These are phyloP conservation scores for Cyphellophora europaea DNA, from an alignment of 2,329 filamentous ascomycete genomes.

Conservation along the genomic window DNA sequence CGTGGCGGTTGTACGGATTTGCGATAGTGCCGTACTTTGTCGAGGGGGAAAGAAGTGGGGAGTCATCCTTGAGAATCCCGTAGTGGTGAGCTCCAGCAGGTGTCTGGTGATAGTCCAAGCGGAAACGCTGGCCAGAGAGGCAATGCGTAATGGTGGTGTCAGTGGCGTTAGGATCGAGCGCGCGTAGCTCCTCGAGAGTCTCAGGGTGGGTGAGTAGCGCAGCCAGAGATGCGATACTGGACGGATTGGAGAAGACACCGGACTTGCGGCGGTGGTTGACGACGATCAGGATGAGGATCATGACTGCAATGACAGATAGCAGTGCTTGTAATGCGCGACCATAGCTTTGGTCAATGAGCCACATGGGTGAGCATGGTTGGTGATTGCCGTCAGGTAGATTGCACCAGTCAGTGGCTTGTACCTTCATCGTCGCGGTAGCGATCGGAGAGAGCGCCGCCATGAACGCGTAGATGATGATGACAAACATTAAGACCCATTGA, in stretches of 20 bases:
- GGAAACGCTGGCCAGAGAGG: slow-evolving; percentile 3
- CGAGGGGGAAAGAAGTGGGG: background rate
- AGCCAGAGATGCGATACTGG: slow-evolving; percentile 10
- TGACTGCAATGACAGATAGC: slow-evolving; percentile 4
- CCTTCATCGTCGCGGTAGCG: slow-evolving; percentile 6
- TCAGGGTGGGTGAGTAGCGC: slow-evolving; percentile 6
- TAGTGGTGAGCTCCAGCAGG: slow-evolving; percentile 3
- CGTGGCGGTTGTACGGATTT: no score
- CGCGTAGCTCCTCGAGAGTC: slow-evolving; percentile 2
- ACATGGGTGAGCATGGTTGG: slow-evolving; percentile 7
- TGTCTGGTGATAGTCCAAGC: slow-evolving; percentile 5
- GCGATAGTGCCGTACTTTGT: no score
- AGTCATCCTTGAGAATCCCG: slow-evolving; percentile 5
- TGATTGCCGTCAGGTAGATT: slow-evolving; percentile 2
- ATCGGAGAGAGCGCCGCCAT: slow-evolving; percentile 5
- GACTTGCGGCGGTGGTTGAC: slow-evolving; percentile 4
- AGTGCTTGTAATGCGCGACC: slow-evolving; percentile 4
- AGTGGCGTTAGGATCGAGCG: slow-evolving; percentile 3
- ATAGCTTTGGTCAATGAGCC: slow-evolving; percentile 7
- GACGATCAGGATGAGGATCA: slow-evolving; percentile 7
- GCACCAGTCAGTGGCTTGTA: slow-evolving; percentile 6
- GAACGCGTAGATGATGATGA: slow-evolving; percentile 1
- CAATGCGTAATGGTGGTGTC: background rate
- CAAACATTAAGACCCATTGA: slow-evolving; percentile 7
- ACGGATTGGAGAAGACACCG: slow-evolving; percentile 11